Percentiles rank a stretch among this genome's conserved stretches.
These are phyloP conservation scores for Colletotrichum brevisporum DNA, from an alignment of 2,329 filamentous ascomycete species.

Conservation along the genomic window DNA sequence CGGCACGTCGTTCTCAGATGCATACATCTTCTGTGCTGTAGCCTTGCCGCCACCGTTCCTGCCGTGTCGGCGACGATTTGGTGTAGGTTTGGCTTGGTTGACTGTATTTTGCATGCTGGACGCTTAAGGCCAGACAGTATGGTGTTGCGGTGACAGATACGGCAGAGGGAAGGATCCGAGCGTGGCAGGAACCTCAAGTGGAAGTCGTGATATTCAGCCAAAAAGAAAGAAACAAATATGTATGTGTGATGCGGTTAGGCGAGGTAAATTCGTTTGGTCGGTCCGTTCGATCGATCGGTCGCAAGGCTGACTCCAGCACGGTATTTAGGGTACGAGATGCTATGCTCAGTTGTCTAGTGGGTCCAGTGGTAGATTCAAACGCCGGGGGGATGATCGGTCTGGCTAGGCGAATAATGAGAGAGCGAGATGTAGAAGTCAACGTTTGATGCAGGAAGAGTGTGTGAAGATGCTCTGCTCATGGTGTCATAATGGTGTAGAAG, in stretches of 20 bases:
- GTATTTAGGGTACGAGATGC: background rate
- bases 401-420: constrained; percentile 26
- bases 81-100: constrained; percentile 51
- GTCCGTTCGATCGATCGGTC: background rate
- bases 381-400: constrained; percentile 33
- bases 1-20: constrained; percentile 68
- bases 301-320: constrained; percentile 2
- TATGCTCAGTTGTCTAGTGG: constrained; percentile 2
- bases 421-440: constrained; percentile 35
- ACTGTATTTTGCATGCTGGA: constrained; percentile 51
- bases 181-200: background rate
- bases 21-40: constrained; percentile 67
- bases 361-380: constrained; percentile 14
- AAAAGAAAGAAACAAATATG: background rate
- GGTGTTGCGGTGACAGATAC: background rate
- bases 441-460: constrained; percentile 32
- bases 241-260: background rate
- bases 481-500: constrained; percentile 30
- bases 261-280: background rate
- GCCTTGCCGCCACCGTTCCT: constrained; percentile 52
- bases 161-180: background rate
- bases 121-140: background rate
- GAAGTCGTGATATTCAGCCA: background rate
- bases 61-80: constrained; percentile 52
- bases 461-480: constrained; percentile 40